Conservation (phyloP, 768 basidiomycete species). For the Kwoniella dendrophila region DNA sequence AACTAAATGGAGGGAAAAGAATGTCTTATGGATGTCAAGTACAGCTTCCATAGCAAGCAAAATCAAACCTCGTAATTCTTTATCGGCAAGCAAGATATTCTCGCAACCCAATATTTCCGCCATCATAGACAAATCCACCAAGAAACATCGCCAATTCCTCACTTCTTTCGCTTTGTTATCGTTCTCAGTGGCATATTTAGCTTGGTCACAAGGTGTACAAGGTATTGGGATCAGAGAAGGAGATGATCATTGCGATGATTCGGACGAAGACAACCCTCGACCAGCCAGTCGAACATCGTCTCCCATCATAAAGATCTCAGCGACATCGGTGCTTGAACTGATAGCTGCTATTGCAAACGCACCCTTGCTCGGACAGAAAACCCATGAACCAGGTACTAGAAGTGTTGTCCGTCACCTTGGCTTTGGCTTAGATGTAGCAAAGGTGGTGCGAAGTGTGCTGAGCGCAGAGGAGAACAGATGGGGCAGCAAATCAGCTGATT, state of each 20-base stretch:
- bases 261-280: conserved; percentile 11
- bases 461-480: conserved; percentile 24
- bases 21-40: conserved; percentile 35
- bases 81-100: conserved; percentile 15
- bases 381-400: conserved; percentile 38
- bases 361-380: conserved; percentile 23
- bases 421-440: conserved; percentile 45
- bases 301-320: conserved; percentile 19
- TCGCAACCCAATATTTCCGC: conserved; percentile 13
- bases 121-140: conserved; percentile 14
- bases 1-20: conserved; percentile 37
- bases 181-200: conserved; percentile 45
- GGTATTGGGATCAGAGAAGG: conserved; percentile 35
- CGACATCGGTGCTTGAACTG: conserved; percentile 33
- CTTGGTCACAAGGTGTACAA: conserved; percentile 44
- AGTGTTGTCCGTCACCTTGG: conserved; percentile 27
- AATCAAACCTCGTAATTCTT: conserved; percentile 2
- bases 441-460: conserved; percentile 37
- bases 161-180: conserved; percentile 38
- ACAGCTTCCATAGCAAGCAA: conserved; percentile 25
- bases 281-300: background rate
- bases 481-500: conserved; percentile 9
- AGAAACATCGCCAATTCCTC: conserved; percentile 39
- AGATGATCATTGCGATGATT: conserved; percentile 10
- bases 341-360: conserved; percentile 22